phyloP scores from a whole-genome alignment of 768 basidiomycete genomes.

The Mrakia gelida region DNA sequence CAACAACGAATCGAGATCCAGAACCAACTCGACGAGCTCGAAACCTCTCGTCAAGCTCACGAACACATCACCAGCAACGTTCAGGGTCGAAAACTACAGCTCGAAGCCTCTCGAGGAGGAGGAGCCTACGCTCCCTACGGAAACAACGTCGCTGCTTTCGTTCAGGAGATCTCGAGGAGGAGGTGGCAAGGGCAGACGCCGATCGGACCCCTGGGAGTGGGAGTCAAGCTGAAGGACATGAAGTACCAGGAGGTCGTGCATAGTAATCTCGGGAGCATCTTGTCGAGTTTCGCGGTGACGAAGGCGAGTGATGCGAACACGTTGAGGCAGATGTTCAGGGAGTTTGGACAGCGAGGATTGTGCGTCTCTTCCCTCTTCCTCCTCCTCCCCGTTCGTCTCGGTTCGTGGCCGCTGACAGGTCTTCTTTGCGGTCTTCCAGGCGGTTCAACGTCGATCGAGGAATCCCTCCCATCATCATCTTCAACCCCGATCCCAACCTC shows the following conservation, averaged over 20 bases:
- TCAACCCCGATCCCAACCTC: slow-evolving; percentile 17
- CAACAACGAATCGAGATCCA: not conserved
- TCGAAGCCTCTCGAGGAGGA: slow-evolving; percentile 2
- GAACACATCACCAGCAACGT: not conserved
- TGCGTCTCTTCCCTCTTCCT: not conserved
- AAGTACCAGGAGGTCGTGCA: slow-evolving; percentile 66
- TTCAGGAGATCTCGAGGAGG: slow-evolving; percentile 39
- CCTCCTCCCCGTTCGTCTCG: too few relatives aligned
- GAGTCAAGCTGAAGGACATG: slow-evolving; percentile 68
- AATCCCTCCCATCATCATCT: slow-evolving; percentile 21
- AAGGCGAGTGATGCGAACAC: slow-evolving; percentile 59
- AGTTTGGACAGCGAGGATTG: slow-evolving; percentile 19
- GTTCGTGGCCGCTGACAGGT: not conserved
- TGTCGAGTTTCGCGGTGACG: slow-evolving; percentile 72
- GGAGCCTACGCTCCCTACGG: slow-evolving; percentile 42
- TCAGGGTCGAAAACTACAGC: not conserved
- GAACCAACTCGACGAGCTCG: not conserved
- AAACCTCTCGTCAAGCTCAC: not conserved
- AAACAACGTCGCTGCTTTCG: slow-evolving; percentile 33
- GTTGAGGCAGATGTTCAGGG: slow-evolving; percentile 54
- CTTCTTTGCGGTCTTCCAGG: not conserved
- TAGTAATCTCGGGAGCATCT: slow-evolving; percentile 54
- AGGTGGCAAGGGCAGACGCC: slow-evolving; percentile 40
- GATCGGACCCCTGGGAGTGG: slow-evolving; percentile 64
- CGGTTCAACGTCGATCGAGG: not conserved